A percentile compares a stretch with the other conserved stretches of the same genome.
Evolutionary conservation across 257 asterid species (phyloP).

Genomic region (Ehretia macrophylla): DNA sequence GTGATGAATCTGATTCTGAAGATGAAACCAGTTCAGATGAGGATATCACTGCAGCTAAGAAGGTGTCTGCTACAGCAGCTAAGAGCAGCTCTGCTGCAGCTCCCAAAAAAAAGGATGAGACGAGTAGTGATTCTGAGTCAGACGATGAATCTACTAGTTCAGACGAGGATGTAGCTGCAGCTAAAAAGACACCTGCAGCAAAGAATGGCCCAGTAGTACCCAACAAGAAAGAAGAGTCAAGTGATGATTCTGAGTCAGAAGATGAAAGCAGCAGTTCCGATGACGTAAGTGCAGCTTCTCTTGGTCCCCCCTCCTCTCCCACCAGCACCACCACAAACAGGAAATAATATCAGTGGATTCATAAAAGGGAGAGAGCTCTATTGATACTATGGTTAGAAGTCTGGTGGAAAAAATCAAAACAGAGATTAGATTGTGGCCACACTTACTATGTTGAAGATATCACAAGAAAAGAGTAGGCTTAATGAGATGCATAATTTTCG

Average conservation of each 20-base stretch:
- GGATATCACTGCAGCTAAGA: slow-evolving; percentile 33
- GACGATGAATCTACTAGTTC: slow-evolving; percentile 10
- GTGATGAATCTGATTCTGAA: slow-evolving; percentile 32
- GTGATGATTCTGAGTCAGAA: slow-evolving; percentile 32
- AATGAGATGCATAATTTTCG: too few species aligned
- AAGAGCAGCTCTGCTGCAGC: slow-evolving; percentile 22
- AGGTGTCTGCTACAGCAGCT: slow-evolving; percentile 6
- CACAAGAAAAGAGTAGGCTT: too few species aligned
- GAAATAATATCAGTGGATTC: too few species aligned
- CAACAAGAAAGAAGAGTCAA: slow-evolving; percentile 24
- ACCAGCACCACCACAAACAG: too few species aligned
- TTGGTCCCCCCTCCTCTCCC: too few species aligned
- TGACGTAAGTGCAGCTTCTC: slow-evolving; percentile 6
- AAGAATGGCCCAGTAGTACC: background rate
- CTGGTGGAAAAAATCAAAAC: too few species aligned
- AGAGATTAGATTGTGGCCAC: too few species aligned
- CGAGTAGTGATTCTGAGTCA: background rate
- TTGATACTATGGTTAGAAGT: too few species aligned
- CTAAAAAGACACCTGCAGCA: slow-evolving; percentile 11
- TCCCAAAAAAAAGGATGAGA: background rate
- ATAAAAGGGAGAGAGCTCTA: too few species aligned
- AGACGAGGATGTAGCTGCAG: slow-evolving; percentile 15
- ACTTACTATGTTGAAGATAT: too few species aligned
- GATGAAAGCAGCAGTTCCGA: slow-evolving; percentile 18
- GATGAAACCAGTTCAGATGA: slow-evolving; percentile 44